A percentile compares a stretch with the other conserved stretches of the same genome.
phyloP scores from a whole-genome alignment of 192 early-diverging fungal genomes.

The Rhizoclosmatium globosum region DNA sequence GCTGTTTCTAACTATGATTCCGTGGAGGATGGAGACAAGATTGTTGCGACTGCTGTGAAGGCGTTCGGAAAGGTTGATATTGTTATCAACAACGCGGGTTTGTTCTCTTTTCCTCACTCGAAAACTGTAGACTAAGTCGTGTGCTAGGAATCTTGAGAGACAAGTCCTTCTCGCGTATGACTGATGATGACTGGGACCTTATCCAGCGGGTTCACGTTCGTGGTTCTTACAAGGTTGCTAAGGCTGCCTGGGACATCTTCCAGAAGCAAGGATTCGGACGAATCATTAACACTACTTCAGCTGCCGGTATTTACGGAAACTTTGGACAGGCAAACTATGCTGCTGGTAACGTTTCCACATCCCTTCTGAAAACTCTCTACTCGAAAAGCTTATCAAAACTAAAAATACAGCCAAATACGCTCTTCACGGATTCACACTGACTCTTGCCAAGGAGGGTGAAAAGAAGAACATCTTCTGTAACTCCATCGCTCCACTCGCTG shows the following conservation, averaged over 20 bases:
- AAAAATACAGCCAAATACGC: slow-evolving; percentile 84
- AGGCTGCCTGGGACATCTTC: slow-evolving; percentile 97
- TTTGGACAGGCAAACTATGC: slow-evolving; percentile 94
- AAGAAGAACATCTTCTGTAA: slow-evolving; percentile 94
- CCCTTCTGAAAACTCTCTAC: neutral
- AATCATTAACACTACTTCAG: slow-evolving; percentile 92
- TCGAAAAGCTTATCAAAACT: too few species aligned
- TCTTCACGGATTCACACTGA: slow-evolving; percentile 87
- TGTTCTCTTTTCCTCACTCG: neutral
- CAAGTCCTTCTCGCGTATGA: slow-evolving; percentile 96
- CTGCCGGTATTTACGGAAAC: slow-evolving; percentile 99
- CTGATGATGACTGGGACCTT: slow-evolving; percentile 97
- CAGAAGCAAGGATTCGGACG: slow-evolving; percentile 95
- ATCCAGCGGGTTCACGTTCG: slow-evolving; percentile 91
- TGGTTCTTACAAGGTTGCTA: slow-evolving; percentile 95
- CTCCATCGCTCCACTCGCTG: slow-evolving; percentile 95
- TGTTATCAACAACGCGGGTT: slow-evolving; percentile 95
- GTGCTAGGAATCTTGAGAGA: slow-evolving; percentile 84
- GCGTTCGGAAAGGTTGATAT: slow-evolving; percentile 96
- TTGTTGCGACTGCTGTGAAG: slow-evolving; percentile 95
- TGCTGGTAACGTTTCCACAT: slow-evolving; percentile 59
- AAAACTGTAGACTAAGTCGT: neutral
- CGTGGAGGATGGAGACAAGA: slow-evolving; percentile 97
- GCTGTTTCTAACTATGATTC: slow-evolving; percentile 98
- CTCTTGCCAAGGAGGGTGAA: slow-evolving; percentile 92